These are phyloP conservation scores for Sphenostylis stenocarpa DNA, from an alignment of 306 rosid species.

Conservation along the genomic window DNA sequence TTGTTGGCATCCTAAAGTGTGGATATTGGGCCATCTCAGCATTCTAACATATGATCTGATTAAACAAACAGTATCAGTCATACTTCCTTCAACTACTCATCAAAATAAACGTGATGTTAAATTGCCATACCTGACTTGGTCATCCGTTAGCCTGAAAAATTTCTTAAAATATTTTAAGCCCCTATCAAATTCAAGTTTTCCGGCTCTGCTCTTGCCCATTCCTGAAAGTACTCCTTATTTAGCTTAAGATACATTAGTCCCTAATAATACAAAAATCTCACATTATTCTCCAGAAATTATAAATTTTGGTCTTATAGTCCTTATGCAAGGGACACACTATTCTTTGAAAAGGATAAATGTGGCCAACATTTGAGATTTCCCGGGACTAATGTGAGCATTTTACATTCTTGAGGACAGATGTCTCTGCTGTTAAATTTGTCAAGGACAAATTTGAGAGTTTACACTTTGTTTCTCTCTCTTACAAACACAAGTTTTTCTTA, in stretches of 20 bases:
- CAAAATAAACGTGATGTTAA: background rate
- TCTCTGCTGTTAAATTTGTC: background rate
- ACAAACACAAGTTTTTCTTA: background rate
- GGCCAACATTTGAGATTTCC: background rate
- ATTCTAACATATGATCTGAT: background rate
- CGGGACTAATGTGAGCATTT: background rate
- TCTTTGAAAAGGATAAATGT: background rate
- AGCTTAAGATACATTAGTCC: background rate
- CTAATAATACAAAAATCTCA: background rate
- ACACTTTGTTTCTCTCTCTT: background rate
- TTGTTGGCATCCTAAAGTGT: slow-evolving; percentile 11
- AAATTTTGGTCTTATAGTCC: background rate
- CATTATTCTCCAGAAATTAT: background rate
- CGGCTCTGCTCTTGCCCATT: background rate
- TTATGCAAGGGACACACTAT: background rate
- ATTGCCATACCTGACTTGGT: background rate
- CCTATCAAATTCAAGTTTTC: background rate
- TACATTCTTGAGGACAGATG: background rate
- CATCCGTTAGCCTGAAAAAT: background rate
- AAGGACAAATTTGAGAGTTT: background rate
- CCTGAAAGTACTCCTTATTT: background rate
- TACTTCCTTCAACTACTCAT: background rate
- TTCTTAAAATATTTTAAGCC: too few species aligned
- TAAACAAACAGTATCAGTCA: background rate
- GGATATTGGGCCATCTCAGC: slow-evolving; percentile 3